These are phyloP conservation scores for Coffea canephora DNA, from an alignment of 257 asterid species.

Conservation along the genomic window DNA sequence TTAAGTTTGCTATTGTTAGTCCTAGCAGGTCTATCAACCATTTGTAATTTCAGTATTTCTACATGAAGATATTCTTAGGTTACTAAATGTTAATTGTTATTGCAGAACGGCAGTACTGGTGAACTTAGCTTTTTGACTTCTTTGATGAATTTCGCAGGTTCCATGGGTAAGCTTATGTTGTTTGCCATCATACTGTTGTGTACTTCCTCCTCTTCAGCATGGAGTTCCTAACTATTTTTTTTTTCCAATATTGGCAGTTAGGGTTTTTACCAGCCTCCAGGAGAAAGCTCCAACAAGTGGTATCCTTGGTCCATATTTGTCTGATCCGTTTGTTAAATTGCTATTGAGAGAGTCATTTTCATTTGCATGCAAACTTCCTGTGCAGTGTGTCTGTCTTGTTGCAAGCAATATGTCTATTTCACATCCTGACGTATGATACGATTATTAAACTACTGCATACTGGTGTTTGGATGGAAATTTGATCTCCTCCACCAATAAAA, in stretches of 20 bases:
- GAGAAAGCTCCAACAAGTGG: conserved; percentile 93
- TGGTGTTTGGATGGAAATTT: background rate
- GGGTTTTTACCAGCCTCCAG: conserved; percentile 94
- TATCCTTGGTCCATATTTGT: conserved; percentile 25
- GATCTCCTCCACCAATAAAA: background rate
- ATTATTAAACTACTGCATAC: background rate
- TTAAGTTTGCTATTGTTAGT: background rate
- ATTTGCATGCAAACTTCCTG: background rate
- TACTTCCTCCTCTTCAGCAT: background rate
- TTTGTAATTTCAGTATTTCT: background rate
- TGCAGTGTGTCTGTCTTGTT: background rate
- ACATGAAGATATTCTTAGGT: background rate
- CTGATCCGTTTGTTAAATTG: background rate
- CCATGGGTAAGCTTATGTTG: conserved; percentile 62
- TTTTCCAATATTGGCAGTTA: conserved; percentile 51
- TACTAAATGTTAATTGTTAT: conserved; percentile 23
- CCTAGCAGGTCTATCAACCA: background rate
- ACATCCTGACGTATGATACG: too few relatives aligned
- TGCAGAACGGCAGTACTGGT: conserved; percentile 92
- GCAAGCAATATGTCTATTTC: background rate
- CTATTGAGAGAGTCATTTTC: background rate
- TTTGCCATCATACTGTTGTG: background rate
- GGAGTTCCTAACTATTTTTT: conserved; percentile 6
- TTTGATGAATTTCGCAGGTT: conserved; percentile 84
- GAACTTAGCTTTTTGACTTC: conserved; percentile 92